A percentile compares a stretch with the other conserved stretches of the same genome.
These are phyloP conservation scores for Podosphaera leucotricha DNA, from an alignment of 2,329 filamentous ascomycete species.

Conservation along the genomic window DNA sequence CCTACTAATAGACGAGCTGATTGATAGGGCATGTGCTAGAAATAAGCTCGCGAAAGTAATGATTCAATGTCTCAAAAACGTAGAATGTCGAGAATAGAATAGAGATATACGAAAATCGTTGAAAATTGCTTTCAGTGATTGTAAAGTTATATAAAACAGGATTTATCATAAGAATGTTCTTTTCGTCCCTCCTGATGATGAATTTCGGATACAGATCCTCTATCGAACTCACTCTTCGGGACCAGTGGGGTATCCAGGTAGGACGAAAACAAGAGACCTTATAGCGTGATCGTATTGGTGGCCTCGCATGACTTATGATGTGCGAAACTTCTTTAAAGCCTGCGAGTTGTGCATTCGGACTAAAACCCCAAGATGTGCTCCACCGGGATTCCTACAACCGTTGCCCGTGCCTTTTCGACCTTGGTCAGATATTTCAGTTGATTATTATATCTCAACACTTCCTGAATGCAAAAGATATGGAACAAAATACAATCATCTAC, in stretches of 20 bases:
- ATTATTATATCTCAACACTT: background rate
- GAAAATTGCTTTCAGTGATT: too few species aligned
- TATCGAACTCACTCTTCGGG: background rate
- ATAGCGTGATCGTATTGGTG: background rate
- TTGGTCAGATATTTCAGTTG: slow-evolving; percentile 2
- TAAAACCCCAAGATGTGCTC: background rate
- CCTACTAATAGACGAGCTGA: too few species aligned
- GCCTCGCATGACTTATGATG: background rate
- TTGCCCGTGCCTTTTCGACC: background rate
- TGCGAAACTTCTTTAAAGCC: background rate
- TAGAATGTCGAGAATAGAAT: too few species aligned
- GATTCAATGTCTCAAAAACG: too few species aligned
- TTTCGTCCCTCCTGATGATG: background rate
- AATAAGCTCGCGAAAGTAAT: too few species aligned
- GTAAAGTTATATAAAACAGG: too few species aligned
- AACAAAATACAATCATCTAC: too few species aligned
- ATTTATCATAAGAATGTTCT: background rate
- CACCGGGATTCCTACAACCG: slow-evolving; percentile 2
- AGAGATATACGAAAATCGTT: too few species aligned
- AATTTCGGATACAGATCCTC: background rate
- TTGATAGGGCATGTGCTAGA: too few species aligned
- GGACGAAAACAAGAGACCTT: background rate
- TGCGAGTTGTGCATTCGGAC: background rate
- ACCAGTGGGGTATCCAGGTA: background rate
- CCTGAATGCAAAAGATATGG: too few species aligned